Conservation (phyloP, 23 red algal genomes). For the Pyropia yezoensis region DNA sequence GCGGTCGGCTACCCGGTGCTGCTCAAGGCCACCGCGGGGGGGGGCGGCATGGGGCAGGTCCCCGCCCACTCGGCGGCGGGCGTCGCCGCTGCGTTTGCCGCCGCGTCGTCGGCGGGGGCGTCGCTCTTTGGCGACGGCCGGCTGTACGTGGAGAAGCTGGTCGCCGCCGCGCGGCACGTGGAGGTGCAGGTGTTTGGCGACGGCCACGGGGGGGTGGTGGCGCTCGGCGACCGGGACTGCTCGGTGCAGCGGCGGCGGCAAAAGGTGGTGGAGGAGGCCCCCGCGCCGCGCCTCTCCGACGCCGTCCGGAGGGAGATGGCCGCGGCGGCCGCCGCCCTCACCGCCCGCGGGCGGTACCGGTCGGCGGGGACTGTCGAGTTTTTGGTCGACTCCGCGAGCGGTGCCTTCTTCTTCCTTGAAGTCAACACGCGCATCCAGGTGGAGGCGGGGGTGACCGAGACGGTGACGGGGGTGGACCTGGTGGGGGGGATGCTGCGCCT, state of each 20-base stretch:
- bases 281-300: constrained; percentile 38
- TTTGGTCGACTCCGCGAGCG: constrained; percentile 36
- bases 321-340: constrained; percentile 43
- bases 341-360: constrained; percentile 35
- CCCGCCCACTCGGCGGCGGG: constrained; percentile 20
- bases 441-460: constrained; percentile 62
- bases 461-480: constrained; percentile 78
- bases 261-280: constrained; percentile 94
- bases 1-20: constrained; percentile 70
- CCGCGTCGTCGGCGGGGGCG: constrained; percentile 21
- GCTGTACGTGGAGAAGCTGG: constrained; percentile 66
- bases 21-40: constrained; percentile 81
- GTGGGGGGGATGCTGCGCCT: constrained; percentile 55
- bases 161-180: constrained; percentile 66
- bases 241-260: constrained; percentile 84
- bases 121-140: constrained; percentile 43
- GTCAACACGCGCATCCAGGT: constrained; percentile 92
- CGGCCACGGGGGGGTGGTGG: constrained; percentile 38
- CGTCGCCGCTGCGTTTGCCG: constrained; percentile 26
- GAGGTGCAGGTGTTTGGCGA: constrained; percentile 95
- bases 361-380: constrained; percentile 97
- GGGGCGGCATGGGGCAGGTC: constrained; percentile 88
- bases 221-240: constrained; percentile 82
- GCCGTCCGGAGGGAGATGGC: constrained; percentile 21
- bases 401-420: constrained; percentile 79